Conservation (phyloP, 257 asterid species). For the Solanum peruvianum region DNA sequence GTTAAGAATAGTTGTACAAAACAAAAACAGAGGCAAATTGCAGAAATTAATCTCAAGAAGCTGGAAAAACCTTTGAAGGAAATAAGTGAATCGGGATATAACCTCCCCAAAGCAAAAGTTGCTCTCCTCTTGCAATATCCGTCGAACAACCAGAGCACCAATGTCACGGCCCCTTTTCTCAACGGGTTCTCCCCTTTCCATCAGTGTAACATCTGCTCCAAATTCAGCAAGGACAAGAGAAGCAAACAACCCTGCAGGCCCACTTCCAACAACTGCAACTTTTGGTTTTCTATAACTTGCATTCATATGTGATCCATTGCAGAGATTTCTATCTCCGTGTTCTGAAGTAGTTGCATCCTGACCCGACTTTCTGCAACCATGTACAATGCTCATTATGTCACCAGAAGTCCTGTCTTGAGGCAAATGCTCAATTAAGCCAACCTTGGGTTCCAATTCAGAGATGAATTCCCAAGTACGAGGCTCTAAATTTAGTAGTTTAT, state of each 20-base stretch:
- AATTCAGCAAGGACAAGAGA: slow-evolving; percentile 94
- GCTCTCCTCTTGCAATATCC: slow-evolving; percentile 71
- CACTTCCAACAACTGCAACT: slow-evolving; percentile 86
- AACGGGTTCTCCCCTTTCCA: slow-evolving; percentile 94
- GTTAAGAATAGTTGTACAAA: neutral
- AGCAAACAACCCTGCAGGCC: slow-evolving; percentile 94
- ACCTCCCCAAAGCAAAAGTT: slow-evolving; percentile 99
- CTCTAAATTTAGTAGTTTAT: slow-evolving; percentile 49
- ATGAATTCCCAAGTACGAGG: slow-evolving; percentile 81
- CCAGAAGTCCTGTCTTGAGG: slow-evolving; percentile 22
- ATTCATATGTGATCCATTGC: slow-evolving; percentile 10
- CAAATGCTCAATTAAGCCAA: slow-evolving; percentile 58
- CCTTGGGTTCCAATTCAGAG: slow-evolving; percentile 62
- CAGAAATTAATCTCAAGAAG: slow-evolving; percentile 11
- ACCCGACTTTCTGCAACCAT: slow-evolving; percentile 14
- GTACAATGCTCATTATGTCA: slow-evolving; percentile 47
- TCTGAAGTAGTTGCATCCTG: slow-evolving; percentile 20
- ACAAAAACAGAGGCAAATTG: neutral
- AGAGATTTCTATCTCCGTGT: slow-evolving; percentile 1
- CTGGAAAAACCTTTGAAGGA: slow-evolving; percentile 14
- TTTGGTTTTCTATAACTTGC: slow-evolving; percentile 39
- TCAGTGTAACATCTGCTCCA: slow-evolving; percentile 83
- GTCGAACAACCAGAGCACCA: slow-evolving; percentile 89
- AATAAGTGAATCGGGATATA: slow-evolving; percentile 31
- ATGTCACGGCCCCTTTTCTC: slow-evolving; percentile 95